Evolutionary conservation across 176 grass and related monocot species (phyloP).

Genomic region (Aegilops speltoides): DNA sequence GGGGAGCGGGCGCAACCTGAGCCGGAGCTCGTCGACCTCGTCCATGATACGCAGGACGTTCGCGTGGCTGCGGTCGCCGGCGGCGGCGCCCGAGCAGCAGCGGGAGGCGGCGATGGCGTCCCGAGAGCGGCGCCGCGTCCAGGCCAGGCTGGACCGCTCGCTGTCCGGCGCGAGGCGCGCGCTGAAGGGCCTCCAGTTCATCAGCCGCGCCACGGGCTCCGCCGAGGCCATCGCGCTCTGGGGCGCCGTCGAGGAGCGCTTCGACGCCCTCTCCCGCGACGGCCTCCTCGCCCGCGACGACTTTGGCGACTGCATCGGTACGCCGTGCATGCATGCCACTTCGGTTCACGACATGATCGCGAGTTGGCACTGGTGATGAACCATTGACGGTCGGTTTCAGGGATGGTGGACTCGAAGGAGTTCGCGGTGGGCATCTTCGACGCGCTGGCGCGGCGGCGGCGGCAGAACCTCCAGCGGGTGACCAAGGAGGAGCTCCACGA

Average conservation of each 20-base stretch:
- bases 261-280: constrained; percentile 57
- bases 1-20: constrained; percentile 39
- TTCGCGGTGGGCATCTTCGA: constrained; percentile 90
- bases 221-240: constrained; percentile 47
- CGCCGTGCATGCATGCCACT: neutral
- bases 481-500: constrained; percentile 92
- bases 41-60: constrained; percentile 80
- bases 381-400: constrained; percentile 23
- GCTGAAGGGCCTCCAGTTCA: constrained; percentile 81
- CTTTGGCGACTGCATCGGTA: constrained; percentile 94
- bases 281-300: constrained; percentile 76
- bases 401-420: constrained; percentile 94
- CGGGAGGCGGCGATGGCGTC: constrained; percentile 43
- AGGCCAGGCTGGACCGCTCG: constrained; percentile 63
- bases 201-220: constrained; percentile 60
- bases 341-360: no score
- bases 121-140: constrained; percentile 58
- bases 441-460: constrained; percentile 64
- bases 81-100: neutral
- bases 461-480: constrained; percentile 76
- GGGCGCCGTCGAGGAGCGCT: constrained; percentile 66
- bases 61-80: constrained; percentile 63
- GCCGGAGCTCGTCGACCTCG: constrained; percentile 71
- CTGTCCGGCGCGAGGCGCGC: constrained; percentile 55
- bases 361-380: neutral